Evolutionary conservation across 208 protist species (phyloP).

Genomic region (Acanthamoeba lenticulata): DNA sequence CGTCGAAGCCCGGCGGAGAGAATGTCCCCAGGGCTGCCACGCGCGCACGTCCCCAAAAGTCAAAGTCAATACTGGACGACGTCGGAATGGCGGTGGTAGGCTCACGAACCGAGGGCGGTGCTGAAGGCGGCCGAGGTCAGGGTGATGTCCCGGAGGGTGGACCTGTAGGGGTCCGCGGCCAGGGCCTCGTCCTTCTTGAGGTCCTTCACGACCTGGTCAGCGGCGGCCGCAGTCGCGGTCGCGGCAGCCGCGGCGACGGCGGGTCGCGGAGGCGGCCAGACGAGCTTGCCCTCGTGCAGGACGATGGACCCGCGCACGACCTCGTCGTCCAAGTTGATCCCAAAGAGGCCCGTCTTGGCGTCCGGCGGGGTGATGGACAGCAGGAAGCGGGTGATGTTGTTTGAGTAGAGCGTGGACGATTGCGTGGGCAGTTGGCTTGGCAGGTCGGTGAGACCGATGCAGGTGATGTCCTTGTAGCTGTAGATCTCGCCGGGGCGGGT

Average conservation of each 20-base stretch:
- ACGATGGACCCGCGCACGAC: constrained; percentile 80
- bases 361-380: constrained; percentile 75
- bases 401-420: constrained; percentile 88
- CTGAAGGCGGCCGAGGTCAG: background rate
- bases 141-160: background rate
- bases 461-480: constrained; percentile 50
- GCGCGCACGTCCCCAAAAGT: background rate
- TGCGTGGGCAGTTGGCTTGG: constrained; percentile 87
- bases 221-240: constrained; percentile 75
- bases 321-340: constrained; percentile 83
- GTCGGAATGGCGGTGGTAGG: background rate
- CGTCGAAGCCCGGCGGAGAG: constrained; percentile 27
- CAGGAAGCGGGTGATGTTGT: constrained; percentile 91
- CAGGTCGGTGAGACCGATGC: constrained; percentile 91
- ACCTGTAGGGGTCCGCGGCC: constrained; percentile 50
- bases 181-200: background rate
- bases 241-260: constrained; percentile 64
- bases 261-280: constrained; percentile 48
- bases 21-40: background rate
- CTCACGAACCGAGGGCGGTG: background rate
- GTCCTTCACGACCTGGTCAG: background rate
- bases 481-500: constrained; percentile 88
- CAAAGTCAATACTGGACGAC: background rate
- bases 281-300: constrained; percentile 67
- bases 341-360: constrained; percentile 73